phyloP scores from a whole-genome alignment of 2,329 filamentous ascomycete species.

The Claviceps africana region DNA sequence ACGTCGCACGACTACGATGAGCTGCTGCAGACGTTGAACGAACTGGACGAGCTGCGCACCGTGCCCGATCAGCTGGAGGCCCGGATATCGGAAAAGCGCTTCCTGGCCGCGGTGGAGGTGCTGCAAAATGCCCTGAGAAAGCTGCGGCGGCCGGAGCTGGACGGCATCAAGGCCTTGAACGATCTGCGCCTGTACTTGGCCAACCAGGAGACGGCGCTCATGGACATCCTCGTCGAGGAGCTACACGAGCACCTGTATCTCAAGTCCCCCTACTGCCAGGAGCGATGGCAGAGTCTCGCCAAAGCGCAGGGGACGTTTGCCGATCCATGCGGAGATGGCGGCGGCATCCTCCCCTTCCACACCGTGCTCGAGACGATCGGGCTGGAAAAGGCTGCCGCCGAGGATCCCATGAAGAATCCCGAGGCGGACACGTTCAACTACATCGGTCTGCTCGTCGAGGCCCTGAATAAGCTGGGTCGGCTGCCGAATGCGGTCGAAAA shows the following conservation, averaged over 20 bases:
- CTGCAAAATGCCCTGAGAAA: constrained; percentile 75
- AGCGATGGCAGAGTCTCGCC: constrained; percentile 77
- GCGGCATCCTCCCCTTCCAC: constrained; percentile 40
- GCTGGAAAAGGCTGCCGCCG: constrained; percentile 48
- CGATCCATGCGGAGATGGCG: constrained; percentile 33
- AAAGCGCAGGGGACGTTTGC: constrained; percentile 46
- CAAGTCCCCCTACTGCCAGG: constrained; percentile 94
- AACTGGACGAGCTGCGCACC: constrained; percentile 75
- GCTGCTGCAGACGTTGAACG: constrained; percentile 67
- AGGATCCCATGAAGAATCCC: constrained; percentile 85
- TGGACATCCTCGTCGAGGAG: constrained; percentile 94
- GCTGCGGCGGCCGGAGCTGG: constrained; percentile 75
- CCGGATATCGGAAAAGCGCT: constrained; percentile 89
- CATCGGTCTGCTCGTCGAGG: constrained; percentile 72
- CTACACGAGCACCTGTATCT: constrained; percentile 94
- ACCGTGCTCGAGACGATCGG: constrained; percentile 47
- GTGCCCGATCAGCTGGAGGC: constrained; percentile 89
- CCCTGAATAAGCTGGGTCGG: constrained; percentile 76
- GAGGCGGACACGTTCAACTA: constrained; percentile 95
- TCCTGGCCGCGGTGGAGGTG: constrained; percentile 82
- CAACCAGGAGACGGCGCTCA: constrained; percentile 83
- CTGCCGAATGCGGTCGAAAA: constrained; percentile 77
- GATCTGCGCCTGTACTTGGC: constrained; percentile 79
- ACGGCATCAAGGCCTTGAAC: constrained; percentile 75
- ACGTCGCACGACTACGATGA: constrained; percentile 84